Evolutionary conservation across 2,329 filamentous ascomycete species (phyloP).

Genomic region (Laburnicola sp.): DNA sequence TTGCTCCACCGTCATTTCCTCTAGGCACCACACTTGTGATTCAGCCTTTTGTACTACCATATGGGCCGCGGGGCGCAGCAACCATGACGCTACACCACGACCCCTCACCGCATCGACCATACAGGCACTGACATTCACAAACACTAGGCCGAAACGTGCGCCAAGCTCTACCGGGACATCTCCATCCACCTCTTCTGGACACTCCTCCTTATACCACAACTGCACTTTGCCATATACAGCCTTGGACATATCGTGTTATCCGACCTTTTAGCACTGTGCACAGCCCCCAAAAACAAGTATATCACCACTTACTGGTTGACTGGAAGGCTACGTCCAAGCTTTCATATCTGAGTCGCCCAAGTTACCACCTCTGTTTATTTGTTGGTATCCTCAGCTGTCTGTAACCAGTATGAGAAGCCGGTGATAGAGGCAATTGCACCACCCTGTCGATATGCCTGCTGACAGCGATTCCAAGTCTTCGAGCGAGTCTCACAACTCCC

Average conservation of each 20-base stretch:
- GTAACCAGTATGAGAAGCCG: constrained; percentile 27
- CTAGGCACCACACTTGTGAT: constrained; percentile 29
- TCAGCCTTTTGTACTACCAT: constrained; percentile 27
- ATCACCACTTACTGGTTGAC: constrained; percentile 12
- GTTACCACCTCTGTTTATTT: constrained; percentile 7
- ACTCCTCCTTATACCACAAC: constrained; percentile 9
- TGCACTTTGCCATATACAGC: constrained; percentile 10
- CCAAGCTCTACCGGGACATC: constrained; percentile 22
- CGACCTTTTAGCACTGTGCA: constrained; percentile 10
- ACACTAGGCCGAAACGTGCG: constrained; percentile 29
- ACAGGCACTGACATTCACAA: constrained; percentile 22
- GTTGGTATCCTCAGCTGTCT: constrained; percentile 3
- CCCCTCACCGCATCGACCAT: background rate
- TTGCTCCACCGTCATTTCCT: constrained; percentile 15
- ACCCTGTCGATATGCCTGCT: constrained; percentile 36
- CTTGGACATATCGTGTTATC: constrained; percentile 6
- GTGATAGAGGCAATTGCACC: constrained; percentile 21
- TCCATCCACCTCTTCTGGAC: constrained; percentile 25
- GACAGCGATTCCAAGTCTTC: constrained; percentile 31
- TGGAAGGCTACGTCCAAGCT: constrained; percentile 18
- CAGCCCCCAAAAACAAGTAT: constrained; percentile 15
- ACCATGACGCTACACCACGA: background rate
- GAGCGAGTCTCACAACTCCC: constrained; percentile 30
- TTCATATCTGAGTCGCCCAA: constrained; percentile 10
- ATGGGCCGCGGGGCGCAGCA: constrained; percentile 29